Evolutionary conservation across 805 yeast genomes (phyloP), one percentile per base, ranked within the genome.

Genomic region (Myxozyma neotropica): DNA sequence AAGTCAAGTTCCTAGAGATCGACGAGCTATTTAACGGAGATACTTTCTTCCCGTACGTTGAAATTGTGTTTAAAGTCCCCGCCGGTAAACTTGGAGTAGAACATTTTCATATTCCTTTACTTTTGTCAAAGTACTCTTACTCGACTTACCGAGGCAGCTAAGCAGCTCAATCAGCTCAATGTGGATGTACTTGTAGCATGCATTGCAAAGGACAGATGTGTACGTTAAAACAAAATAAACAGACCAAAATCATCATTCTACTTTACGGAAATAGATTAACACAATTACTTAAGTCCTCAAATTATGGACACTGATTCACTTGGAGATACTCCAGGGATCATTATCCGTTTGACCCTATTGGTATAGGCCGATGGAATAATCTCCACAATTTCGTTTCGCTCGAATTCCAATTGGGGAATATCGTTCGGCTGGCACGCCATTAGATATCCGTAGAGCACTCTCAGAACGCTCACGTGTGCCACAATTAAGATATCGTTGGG

Each of bases 391-490:
- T 90, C 94, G 71, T 88, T 83, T 58, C 89, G 83, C 39, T 93
- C 85, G 74, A 94, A 92, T 62, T 82, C 77, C 53, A 93, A 77
- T 40, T 78, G 76, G 4, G 99, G 97, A 59, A 94, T 90, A 67
- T 92, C 97, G 61, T 80, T 80, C 67, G 94, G 88, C 1, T 93
- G 83, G 66, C 89, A 86, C 5, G 97, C 94, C 96, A 94, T 89
- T 68, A 93, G 78, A 74, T 94, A 94, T 2, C 98, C 99, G 69
- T 91, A 94, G 53, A 94, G 81, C 4, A 94, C 96, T 61, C 92
- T 80, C 64, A 95, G 79, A 1, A 94, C 87, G 0, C 96, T 84
- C 69, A 93, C 97, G 72, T 94, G 97, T 0, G 97, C 97, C 67
- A 94, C 88, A 60, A 94, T 87, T 66, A 94, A 77, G 15, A 94